Percentiles rank a stretch among this genome's conserved stretches.
Conservation (phyloP, 768 basidiomycete species). For the Mycena haematopus region DNA sequence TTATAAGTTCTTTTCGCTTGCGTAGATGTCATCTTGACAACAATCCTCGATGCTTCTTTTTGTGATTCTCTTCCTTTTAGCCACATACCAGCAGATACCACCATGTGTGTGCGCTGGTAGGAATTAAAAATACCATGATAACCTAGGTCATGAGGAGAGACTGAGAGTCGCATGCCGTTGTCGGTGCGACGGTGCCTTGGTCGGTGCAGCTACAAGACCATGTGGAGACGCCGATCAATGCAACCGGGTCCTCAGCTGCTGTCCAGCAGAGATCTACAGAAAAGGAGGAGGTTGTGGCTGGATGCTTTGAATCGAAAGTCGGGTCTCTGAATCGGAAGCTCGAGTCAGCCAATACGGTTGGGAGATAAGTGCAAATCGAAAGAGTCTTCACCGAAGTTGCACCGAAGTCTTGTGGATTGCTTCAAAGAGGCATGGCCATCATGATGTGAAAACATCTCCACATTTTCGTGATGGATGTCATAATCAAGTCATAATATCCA, state of each 20-base stretch:
- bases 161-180: background rate
- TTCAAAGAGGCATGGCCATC: too few relatives aligned
- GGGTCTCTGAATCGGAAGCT: too few relatives aligned
- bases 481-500: too few relatives aligned
- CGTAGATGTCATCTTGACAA: background rate
- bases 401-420: too few relatives aligned
- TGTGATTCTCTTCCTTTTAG: conserved; percentile 2
- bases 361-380: too few relatives aligned
- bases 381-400: too few relatives aligned
- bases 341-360: too few relatives aligned
- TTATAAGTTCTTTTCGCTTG: conserved; percentile 10
- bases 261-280: background rate
- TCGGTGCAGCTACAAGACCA: background rate
- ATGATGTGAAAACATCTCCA: too few relatives aligned
- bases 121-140: conserved; percentile 13
- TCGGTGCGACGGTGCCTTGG: too few relatives aligned
- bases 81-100: conserved; percentile 10
- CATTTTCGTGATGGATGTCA: too few relatives aligned
- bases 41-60: conserved; percentile 21
- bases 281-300: too few relatives aligned
- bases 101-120: conserved; percentile 13
- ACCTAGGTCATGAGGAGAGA: conserved; percentile 17
- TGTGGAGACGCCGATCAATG: background rate
- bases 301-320: too few relatives aligned
- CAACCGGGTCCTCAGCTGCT: background rate